phyloP scores from a whole-genome alignment of 2,329 filamentous ascomycete species.

The Taxawa tesnikishii region DNA sequence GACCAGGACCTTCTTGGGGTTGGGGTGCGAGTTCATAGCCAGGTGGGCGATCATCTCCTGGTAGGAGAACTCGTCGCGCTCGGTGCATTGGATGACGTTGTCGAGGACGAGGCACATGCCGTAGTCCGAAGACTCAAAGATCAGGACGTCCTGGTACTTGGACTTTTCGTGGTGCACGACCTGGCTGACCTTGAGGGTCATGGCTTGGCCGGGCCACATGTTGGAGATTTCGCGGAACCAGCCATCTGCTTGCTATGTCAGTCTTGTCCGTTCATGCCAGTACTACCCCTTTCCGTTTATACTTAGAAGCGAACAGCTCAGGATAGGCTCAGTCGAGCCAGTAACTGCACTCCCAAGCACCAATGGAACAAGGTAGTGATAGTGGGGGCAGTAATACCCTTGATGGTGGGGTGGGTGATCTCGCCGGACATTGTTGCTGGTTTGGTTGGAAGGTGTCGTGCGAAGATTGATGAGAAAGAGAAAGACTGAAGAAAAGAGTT shows the following conservation, averaged over 20 bases:
- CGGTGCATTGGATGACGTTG: slow-evolving; percentile 98
- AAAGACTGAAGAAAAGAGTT: neutral
- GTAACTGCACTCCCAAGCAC: too few species aligned
- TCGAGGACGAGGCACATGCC: slow-evolving; percentile 93
- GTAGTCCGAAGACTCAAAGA: slow-evolving; percentile 97
- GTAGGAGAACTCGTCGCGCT: slow-evolving; percentile 93
- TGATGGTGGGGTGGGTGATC: slow-evolving; percentile 64
- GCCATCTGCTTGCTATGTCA: slow-evolving; percentile 56
- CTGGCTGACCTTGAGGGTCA: slow-evolving; percentile 96
- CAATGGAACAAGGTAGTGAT: too few species aligned
- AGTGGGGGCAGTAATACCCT: slow-evolving; percentile 40
- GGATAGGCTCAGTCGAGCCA: too few species aligned
- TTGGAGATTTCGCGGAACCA: slow-evolving; percentile 99
- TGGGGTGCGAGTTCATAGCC: slow-evolving; percentile 95
- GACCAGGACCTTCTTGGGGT: slow-evolving; percentile 96
- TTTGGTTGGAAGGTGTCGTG: slow-evolving; percentile 1
- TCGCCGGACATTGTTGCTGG: slow-evolving; percentile 46
- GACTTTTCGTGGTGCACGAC: slow-evolving; percentile 98
- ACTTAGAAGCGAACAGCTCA: too few species aligned
- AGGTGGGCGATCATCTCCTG: slow-evolving; percentile 99
- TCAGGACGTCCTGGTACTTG: slow-evolving; percentile 96
- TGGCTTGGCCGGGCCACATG: slow-evolving; percentile 99
- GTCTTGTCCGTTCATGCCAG: slow-evolving; percentile 8
- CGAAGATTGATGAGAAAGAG: neutral
- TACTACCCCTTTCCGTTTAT: slow-evolving; percentile 7